Base-by-base conservation (phyloP, 1,139 yeast genomes). In the Kurtzmaniella quercitrusa region DNA sequence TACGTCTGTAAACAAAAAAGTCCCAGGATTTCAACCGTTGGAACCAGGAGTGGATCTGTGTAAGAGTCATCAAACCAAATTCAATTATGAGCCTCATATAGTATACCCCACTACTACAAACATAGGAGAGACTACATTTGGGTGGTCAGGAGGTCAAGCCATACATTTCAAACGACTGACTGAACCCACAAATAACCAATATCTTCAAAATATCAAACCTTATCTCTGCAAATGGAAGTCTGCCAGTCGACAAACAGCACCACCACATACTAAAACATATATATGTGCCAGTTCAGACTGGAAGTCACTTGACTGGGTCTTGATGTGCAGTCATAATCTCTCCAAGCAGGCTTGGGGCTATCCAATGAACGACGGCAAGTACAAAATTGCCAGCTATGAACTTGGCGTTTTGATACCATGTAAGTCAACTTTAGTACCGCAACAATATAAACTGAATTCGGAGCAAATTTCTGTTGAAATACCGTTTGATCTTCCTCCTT, bases 261-360 rank as follows among this genome's bases (percentile, higher is more conserved):
- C 68, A 12, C 74, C 77, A 1, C 77, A 71, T 47, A 67, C 62
- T 5, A 71, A 71, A 47, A 47, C 68, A 38, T 66, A 68, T 41
- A 51, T 66, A 43, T 64, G 74, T 49, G 68, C 74, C 61, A 57
- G 76, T 71, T 59, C 68, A 51, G 79, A 78, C 50, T 81, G 80
- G 63, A 50, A 61, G 20, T 59, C 77, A 1, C 51, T 82, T 2
- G 72, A 75, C 43, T 84, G 89, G 88, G 74, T 79, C 14, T 52
- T 81, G n/a, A 66, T 81, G 57, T 82, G 87, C 1, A 80, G 87
- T 45, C 82, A 83, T 36, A 84, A 84, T 54, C 54, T 82, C 30
- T 80, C 87, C 21, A 73, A 74, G 43, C 82, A 78, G 47, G 89
- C 89, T 0, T 83, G 89, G 89, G 91, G 91, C 0, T 63, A 62